Conservation (phyloP, 2,329 filamentous ascomycete species). For the Coniochaeta sp. region DNA sequence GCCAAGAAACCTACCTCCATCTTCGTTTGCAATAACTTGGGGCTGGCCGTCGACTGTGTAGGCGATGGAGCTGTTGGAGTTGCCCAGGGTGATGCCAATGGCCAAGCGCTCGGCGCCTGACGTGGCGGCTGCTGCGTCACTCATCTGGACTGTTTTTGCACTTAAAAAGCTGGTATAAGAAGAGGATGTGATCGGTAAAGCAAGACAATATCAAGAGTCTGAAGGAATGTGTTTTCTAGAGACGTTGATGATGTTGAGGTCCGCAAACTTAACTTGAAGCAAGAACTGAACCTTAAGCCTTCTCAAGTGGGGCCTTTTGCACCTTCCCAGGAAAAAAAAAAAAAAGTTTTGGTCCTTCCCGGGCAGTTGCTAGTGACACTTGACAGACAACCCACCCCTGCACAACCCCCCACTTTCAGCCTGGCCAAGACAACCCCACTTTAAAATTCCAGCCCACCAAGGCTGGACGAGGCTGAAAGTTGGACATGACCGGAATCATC, state of each 20-base stretch:
- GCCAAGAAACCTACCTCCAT: conserved; percentile 62
- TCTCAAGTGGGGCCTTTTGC: neutral
- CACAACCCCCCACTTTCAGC: neutral
- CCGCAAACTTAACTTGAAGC: neutral
- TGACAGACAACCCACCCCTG: too few species aligned
- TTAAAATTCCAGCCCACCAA: neutral
- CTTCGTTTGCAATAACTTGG: conserved; percentile 98
- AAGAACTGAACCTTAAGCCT: neutral
- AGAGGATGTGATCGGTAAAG: neutral
- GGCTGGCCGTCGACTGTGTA: conserved; percentile 89
- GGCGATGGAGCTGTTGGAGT: conserved; percentile 96
- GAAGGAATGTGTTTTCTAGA: neutral
- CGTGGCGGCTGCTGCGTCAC: conserved; percentile 35
- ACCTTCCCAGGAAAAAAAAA: neutral
- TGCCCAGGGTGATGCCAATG: conserved; percentile 97
- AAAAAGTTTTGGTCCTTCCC: conserved; percentile 9
- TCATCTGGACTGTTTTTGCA: conserved; percentile 27
- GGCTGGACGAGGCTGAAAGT: neutral
- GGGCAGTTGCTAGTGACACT: neutral
- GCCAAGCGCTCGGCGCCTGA: conserved; percentile 51
- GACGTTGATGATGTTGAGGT: neutral
- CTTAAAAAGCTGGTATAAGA: neutral
- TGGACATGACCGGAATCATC: neutral
- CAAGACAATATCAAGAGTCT: neutral
- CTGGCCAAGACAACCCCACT: neutral